Conservation (phyloP, 306 rosid species). For the Quercus aquifolioides region DNA sequence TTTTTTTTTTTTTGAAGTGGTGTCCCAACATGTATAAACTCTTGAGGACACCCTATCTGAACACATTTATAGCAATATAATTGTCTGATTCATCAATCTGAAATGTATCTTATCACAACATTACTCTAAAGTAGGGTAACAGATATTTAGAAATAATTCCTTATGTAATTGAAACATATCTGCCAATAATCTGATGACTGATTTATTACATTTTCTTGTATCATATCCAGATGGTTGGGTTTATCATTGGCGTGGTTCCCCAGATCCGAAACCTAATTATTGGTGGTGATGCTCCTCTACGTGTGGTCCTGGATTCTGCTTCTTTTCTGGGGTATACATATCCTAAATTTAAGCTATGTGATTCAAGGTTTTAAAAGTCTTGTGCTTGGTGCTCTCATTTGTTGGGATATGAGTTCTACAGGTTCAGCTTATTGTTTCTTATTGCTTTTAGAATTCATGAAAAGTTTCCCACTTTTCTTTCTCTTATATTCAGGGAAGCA, state of each 20-base stretch:
- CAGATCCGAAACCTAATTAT: conserved; percentile 41
- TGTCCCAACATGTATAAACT: too few species aligned
- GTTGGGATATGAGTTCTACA: not conserved
- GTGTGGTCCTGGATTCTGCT: conserved; percentile 63
- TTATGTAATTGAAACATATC: not conserved
- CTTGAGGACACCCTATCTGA: too few species aligned
- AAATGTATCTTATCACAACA: too few species aligned
- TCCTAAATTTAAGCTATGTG: conserved; percentile 1
- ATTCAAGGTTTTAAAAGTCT: not conserved
- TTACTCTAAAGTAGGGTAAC: not conserved
- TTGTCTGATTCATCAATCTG: too few species aligned
- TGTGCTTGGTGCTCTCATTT: not conserved
- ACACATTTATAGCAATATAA: too few species aligned
- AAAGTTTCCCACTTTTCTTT: not conserved
- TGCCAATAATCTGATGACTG: not conserved
- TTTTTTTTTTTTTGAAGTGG: not conserved
- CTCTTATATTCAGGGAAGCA: conserved; percentile 51
- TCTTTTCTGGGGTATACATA: conserved; percentile 60
- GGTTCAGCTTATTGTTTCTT: not conserved
- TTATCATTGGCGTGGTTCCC: conserved; percentile 56
- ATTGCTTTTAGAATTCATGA: not conserved
- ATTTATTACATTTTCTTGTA: not conserved
- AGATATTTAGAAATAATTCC: not conserved
- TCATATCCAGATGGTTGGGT: conserved; percentile 54
- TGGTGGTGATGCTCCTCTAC: conserved; percentile 67